Evolutionary conservation across 495 filamentous ascomycete genomes (phyloP).

Genomic region (Lasiosphaeria miniovina): DNA sequence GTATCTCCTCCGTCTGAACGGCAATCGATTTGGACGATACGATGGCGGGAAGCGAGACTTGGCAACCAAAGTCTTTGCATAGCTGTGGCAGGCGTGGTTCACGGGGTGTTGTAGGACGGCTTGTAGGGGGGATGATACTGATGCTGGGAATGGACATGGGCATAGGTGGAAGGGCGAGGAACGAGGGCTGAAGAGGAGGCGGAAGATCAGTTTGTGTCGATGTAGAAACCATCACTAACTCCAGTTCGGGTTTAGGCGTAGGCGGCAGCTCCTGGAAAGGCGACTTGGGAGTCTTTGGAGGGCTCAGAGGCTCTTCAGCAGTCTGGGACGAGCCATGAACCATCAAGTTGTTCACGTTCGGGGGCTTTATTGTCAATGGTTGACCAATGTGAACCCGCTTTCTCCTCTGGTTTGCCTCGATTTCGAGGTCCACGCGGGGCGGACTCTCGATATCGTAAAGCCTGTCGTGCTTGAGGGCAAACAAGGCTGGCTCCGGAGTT

Average conservation of each 20-base stretch:
- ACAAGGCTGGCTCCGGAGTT: conserved; percentile 35
- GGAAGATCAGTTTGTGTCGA: conserved; percentile 67
- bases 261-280: conserved; percentile 34
- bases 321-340: conserved; percentile 74
- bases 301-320: conserved; percentile 60
- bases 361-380: conserved; percentile 39
- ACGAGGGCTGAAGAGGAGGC: conserved; percentile 28
- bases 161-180: conserved; percentile 35
- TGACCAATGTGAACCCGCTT: conserved; percentile 56
- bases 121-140: conserved; percentile 56
- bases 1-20: conserved; percentile 88
- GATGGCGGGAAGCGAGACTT: conserved; percentile 43
- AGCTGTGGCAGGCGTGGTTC: conserved; percentile 53
- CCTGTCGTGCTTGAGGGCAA: conserved; percentile 32
- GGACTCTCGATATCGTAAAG: conserved; percentile 39
- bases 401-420: conserved; percentile 68
- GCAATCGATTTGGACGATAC: conserved; percentile 60
- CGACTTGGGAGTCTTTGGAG: conserved; percentile 63
- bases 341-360: conserved; percentile 46
- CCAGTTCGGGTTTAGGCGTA: conserved; percentile 22
- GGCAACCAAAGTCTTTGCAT: conserved; percentile 55
- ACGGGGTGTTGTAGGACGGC: conserved; percentile 51
- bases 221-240: conserved; percentile 36
- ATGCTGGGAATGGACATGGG: conserved; percentile 56
- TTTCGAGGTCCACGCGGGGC: conserved; percentile 50